Evolutionary conservation across 108 stramenopile genomes (phyloP), one percentile per base, ranked within the genome.

Genomic region (Cyclotella atomus): DNA sequence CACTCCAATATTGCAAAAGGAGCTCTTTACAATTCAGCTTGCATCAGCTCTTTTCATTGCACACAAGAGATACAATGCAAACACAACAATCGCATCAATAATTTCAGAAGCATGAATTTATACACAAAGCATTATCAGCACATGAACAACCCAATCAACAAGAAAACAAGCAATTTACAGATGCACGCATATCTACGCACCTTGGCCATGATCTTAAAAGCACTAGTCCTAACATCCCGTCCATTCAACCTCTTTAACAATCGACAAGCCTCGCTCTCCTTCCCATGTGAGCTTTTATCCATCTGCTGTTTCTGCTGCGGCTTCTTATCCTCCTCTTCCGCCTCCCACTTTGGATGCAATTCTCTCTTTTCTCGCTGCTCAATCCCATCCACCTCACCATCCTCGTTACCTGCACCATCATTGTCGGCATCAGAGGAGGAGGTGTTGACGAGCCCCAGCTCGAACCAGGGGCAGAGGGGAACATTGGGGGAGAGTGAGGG

Each of bases 391-490:
- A 28, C 33, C 3, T 33, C 60, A 17, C 29, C 78, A 47, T 47
- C 52, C n/a, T 27, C 21, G 23, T 60, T 27, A 20, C 30, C 45
- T 17, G 28, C 46, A 20, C 28, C 50, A 5, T 66, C 38, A 28
- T 59, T 47, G 53, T 66, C n/a, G n/a, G 44, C 44, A 15, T 19
- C 25, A 3, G 52, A n/a, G 21, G 30, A 21, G 21, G 9, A 43
- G 32, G 12, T 72, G 43, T 61, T 54, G 34, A 89, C 83, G 57
- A 91, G 73, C 1, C 93, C 90, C 38, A 90, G 60, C 43, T 90
- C 86, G 43, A 94, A 68, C 29, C 89, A 85, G 0, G 93, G 93
- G 66, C 89, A 91, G 0, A 94, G 76, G 0, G 93, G 93, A 14
- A 86, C 75, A 47, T 76, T 86, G 16, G 90, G 87, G 24, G 83